Percentiles rank a stretch among this genome's conserved stretches.
Evolutionary conservation across 2,329 filamentous ascomycete species (phyloP).

Genomic region (Sphaerulina populicola): DNA sequence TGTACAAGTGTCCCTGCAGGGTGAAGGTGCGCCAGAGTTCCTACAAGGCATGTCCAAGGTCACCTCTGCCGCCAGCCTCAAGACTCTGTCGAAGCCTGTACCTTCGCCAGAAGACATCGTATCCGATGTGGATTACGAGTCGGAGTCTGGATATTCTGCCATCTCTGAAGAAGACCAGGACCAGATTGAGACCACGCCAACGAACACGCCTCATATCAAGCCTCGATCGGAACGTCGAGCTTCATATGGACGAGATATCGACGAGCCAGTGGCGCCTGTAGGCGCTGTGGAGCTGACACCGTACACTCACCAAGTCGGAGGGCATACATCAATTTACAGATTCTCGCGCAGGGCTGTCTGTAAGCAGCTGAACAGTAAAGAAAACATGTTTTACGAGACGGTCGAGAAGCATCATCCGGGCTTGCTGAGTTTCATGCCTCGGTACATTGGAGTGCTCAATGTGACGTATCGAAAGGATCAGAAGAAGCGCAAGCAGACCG

Average conservation of each 20-base stretch:
- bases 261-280: constrained; percentile 51
- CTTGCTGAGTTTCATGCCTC: constrained; percentile 80
- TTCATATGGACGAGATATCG: constrained; percentile 12
- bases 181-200: constrained; percentile 21
- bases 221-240: constrained; percentile 21
- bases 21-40: constrained; percentile 52
- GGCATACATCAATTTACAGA: constrained; percentile 90
- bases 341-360: constrained; percentile 93
- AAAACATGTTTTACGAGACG: constrained; percentile 97
- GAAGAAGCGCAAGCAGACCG: constrained; percentile 39
- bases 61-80: constrained; percentile 13
- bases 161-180: constrained; percentile 43
- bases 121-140: constrained; percentile 36
- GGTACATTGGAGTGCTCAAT: constrained; percentile 94
- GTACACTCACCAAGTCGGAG: constrained; percentile 94
- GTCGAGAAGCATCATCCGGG: constrained; percentile 87
- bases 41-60: constrained; percentile 47
- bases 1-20: constrained; percentile 56
- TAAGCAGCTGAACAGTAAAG: constrained; percentile 94
- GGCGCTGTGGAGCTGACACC: constrained; percentile 93
- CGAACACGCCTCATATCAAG: constrained; percentile 28
- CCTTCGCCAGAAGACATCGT: constrained; percentile 11
- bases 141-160: constrained; percentile 41
- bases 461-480: constrained; percentile 87
- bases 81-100: constrained; percentile 16